Evolutionary conservation across 2,329 filamentous ascomycete genomes (phyloP), one percentile per base, ranked within the genome.

Genomic region (Trichoderma sp.): DNA sequence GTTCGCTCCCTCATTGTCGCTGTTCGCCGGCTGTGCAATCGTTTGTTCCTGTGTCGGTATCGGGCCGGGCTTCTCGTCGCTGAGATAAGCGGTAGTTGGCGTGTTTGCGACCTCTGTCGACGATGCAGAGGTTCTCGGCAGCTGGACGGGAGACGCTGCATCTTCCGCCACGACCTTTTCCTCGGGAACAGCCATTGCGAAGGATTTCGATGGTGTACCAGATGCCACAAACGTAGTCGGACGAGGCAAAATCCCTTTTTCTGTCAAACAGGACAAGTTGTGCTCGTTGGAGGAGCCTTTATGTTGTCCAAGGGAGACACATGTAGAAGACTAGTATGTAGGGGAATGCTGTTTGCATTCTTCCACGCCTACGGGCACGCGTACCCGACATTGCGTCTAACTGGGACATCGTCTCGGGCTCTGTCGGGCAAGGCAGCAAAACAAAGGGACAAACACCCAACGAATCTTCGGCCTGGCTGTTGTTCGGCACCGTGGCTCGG

Each of bases 1-100:
- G 0, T 14, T 60, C 12, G 69, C 30, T 9, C 62, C 51, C 39
- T 76, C 73, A 19, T 66, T 61, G 21, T 67, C 55, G 21, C 68
- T 65, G 5, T 43, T 47, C 9, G 12, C 9, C 28, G 63, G 24
- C 21, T 59, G 44, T 54, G 62, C 62, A 39, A 54, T 24, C 30
- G n/a, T 28, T 39, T 14, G 34, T 41, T 54, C n/a, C 6, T 54
- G 41, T 14, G 26, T 5, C 15, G 47, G 26, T 14, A 39, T 5
- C 15, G 47, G 26, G 5, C 28, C 34, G 26, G 51, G 12, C 15
- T 56, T 56, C 17, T 48, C 56, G 21, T 62, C 30, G 28, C 43
- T n/a, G 17, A 41, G 17, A 2, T 19, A 7, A 30, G 54, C 60
- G 14, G 39, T 30, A 10, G 28, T 65, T 15, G 15, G 56, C 5